Conservation (phyloP, 2,329 filamentous ascomycete genomes). For the Colletotrichum chrysophilum region DNA sequence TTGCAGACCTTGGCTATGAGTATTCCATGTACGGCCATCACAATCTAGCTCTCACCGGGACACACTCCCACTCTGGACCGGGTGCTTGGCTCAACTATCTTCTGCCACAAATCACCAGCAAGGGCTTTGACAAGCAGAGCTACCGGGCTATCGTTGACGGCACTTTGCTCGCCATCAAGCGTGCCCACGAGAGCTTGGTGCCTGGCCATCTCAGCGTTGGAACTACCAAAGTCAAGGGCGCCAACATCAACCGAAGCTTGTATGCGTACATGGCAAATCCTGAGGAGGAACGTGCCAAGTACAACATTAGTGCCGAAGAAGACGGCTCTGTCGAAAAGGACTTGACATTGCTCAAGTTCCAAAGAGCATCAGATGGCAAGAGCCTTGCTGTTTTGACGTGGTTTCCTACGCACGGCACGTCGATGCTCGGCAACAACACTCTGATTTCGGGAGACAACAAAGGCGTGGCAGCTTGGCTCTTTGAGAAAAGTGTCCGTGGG, state of each 20-base stretch:
- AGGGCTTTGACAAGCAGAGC: constrained; percentile 84
- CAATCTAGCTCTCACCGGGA: constrained; percentile 89
- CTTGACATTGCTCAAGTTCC: constrained; percentile 79
- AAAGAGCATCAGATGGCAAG: constrained; percentile 72
- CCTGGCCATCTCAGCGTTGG: constrained; percentile 73
- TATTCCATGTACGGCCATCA: constrained; percentile 78
- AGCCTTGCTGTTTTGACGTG: constrained; percentile 84
- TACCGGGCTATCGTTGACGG: constrained; percentile 89
- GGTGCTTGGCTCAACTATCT: constrained; percentile 94
- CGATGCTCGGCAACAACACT: constrained; percentile 88
- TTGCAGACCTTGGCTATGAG: constrained; percentile 70
- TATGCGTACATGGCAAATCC: constrained; percentile 91
- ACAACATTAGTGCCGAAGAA: constrained; percentile 49
- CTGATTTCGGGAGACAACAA: constrained; percentile 92
- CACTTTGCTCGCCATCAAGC: constrained; percentile 76
- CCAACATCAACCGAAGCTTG: constrained; percentile 87
- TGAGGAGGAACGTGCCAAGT: constrained; percentile 72
- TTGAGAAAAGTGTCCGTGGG: constrained; percentile 72
- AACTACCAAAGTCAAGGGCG: constrained; percentile 66
- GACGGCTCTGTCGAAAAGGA: constrained; percentile 52
- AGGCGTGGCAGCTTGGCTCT: constrained; percentile 82
- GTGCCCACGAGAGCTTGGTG: constrained; percentile 67
- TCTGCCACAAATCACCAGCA: constrained; percentile 84
- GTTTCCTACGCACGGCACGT: constrained; percentile 91
- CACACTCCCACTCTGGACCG: constrained; percentile 88